phyloP scores from a whole-genome alignment of 2,329 filamentous ascomycete species.

The Sphaerulina populicola region DNA sequence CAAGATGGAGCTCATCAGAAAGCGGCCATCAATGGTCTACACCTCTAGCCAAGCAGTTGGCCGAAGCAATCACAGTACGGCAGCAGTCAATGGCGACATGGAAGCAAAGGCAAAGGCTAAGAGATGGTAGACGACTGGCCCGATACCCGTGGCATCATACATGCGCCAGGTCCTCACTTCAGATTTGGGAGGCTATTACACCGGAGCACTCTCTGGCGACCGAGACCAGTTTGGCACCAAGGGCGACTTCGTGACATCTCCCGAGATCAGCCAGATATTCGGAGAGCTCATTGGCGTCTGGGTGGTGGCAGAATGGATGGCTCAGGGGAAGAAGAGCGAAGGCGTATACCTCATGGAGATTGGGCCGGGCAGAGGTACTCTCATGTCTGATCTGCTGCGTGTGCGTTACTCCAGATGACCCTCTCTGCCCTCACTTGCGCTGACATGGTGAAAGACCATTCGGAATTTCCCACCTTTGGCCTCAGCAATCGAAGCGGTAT shows the following conservation, averaged over 20 bases:
- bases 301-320: conserved; percentile 95
- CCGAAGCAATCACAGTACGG: conserved; percentile 72
- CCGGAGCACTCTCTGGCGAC: conserved; percentile 53
- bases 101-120: conserved; percentile 7
- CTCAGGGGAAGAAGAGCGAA: conserved; percentile 64
- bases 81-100: neutral
- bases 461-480: conserved; percentile 72
- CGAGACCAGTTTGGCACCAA: conserved; percentile 85
- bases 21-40: conserved; percentile 66
- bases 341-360: conserved; percentile 88
- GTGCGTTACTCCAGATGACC: conserved; percentile 37
- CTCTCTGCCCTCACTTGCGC: neutral
- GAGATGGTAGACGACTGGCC: conserved; percentile 62
- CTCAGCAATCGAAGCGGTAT: conserved; percentile 72
- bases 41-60: conserved; percentile 77
- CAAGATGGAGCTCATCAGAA: conserved; percentile 38
- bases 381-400: conserved; percentile 94
- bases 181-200: conserved; percentile 89
- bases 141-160: conserved; percentile 82
- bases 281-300: conserved; percentile 90
- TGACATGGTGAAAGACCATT: conserved; percentile 55
- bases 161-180: conserved; percentile 98
- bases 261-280: conserved; percentile 95
- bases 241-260: conserved; percentile 93
- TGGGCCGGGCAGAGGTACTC: conserved; percentile 82